Conservation (phyloP, 2,329 filamentous ascomycete genomes). For the Colletotrichum coccodes region DNA sequence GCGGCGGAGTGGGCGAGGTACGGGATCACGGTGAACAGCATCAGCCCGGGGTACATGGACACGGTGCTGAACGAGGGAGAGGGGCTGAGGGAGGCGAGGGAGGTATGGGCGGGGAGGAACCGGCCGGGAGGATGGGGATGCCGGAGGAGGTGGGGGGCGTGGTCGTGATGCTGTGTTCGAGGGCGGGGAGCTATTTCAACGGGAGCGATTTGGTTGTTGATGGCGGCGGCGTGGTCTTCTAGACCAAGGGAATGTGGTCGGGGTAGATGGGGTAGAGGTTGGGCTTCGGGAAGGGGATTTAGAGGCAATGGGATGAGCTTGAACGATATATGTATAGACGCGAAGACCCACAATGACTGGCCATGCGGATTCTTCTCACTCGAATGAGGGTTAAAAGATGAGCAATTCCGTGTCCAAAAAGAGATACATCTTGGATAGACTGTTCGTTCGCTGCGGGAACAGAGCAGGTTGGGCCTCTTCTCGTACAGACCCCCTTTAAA, state of each 20-base stretch:
- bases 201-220: conserved; percentile 74
- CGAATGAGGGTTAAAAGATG: too few relatives aligned
- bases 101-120: conserved; percentile 67
- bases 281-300: too few relatives aligned
- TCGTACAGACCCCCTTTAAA: too few relatives aligned
- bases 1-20: conserved; percentile 79
- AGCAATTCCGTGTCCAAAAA: too few relatives aligned
- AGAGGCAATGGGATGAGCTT: too few relatives aligned
- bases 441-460: too few relatives aligned
- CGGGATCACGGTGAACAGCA: conserved; percentile 76
- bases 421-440: too few relatives aligned
- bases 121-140: conserved; percentile 72
- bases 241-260: not conserved
- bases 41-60: conserved; percentile 82
- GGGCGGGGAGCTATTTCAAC: conserved; percentile 74
- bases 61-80: conserved; percentile 77
- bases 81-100: conserved; percentile 62
- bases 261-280: too few relatives aligned
- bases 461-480: too few relatives aligned
- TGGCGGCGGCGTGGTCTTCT: conserved; percentile 53
- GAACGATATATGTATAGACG: too few relatives aligned
- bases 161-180: conserved; percentile 69
- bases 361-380: too few relatives aligned
- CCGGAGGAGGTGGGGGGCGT: conserved; percentile 72
- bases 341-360: too few relatives aligned